Evolutionary conservation across 495 filamentous ascomycete species (phyloP).

Genomic region (Entonaema liquescens): DNA sequence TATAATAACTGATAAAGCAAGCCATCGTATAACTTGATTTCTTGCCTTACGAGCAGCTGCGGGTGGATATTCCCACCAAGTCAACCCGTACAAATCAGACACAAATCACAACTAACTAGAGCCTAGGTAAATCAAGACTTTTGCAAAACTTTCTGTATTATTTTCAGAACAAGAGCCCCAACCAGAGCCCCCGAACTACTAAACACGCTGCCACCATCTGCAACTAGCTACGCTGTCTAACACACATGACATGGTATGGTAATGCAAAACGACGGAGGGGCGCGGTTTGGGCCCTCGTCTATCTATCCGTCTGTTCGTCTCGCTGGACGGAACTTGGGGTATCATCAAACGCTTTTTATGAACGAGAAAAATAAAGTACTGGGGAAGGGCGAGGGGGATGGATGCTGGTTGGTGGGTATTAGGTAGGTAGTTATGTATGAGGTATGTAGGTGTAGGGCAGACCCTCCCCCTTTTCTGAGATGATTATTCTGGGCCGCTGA

Average conservation of each 20-base stretch:
- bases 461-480: background rate
- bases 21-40: too few species aligned
- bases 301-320: constrained; percentile 18
- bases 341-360: constrained; percentile 39
- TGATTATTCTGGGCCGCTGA: background rate
- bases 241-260: background rate
- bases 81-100: background rate
- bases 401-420: too few species aligned
- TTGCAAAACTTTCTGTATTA: background rate
- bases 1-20: too few species aligned
- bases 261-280: background rate
- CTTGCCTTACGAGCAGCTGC: too few species aligned
- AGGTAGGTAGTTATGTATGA: background rate
- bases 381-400: too few species aligned
- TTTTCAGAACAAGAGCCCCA: background rate
- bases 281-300: background rate
- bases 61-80: too few species aligned
- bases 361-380: too few species aligned
- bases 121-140: background rate
- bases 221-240: background rate
- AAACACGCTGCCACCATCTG: background rate
- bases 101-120: background rate
- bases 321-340: constrained; percentile 35
- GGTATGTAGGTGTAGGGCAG: background rate
- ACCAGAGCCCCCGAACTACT: background rate